These are phyloP conservation scores for Nicotiana paniculata DNA, from an alignment of 257 asterid genomes.

Conservation along the genomic window DNA sequence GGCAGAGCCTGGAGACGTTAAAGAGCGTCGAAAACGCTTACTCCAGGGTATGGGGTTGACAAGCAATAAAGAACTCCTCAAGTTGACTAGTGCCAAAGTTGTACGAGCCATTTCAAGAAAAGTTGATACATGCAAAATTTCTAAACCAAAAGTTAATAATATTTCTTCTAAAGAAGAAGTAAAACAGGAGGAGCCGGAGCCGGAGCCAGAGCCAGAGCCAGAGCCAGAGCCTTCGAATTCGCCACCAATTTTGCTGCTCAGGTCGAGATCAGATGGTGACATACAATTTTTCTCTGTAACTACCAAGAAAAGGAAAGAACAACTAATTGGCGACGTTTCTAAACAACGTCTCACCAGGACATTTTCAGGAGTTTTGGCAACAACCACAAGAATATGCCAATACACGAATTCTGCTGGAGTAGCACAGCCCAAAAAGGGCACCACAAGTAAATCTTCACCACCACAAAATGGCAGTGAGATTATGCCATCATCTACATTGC, in stretches of 20 bases:
- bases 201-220: neutral
- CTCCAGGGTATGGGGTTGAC: conserved; percentile 23
- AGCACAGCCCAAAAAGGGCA: conserved; percentile 21
- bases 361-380: conserved; percentile 34
- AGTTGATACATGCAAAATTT: conserved; percentile 1
- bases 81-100: conserved; percentile 5
- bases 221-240: conserved; percentile 8
- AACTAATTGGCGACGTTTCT: conserved; percentile 53
- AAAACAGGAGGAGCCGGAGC: conserved; percentile 3
- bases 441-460: conserved; percentile 18
- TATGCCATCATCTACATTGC: conserved; percentile 9
- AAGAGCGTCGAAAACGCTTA: conserved; percentile 21
- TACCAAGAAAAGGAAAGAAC: conserved; percentile 66
- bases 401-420: conserved; percentile 24
- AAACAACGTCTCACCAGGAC: conserved; percentile 81
- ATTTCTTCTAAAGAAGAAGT: conserved; percentile 14
- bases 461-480: conserved; percentile 15
- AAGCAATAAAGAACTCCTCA: conserved; percentile 16
- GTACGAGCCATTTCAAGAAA: conserved; percentile 13
- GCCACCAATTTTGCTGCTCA: conserved; percentile 31
- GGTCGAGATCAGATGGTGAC: conserved; percentile 91
- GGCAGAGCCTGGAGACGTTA: conserved; percentile 38
- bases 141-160: conserved; percentile 9
- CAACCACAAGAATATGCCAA: conserved; percentile 32
- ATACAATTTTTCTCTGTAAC: conserved; percentile 41